These are phyloP conservation scores for Aspergillus caelatus DNA, from an alignment of 2,329 filamentous ascomycete genomes.

Conservation along the genomic window DNA sequence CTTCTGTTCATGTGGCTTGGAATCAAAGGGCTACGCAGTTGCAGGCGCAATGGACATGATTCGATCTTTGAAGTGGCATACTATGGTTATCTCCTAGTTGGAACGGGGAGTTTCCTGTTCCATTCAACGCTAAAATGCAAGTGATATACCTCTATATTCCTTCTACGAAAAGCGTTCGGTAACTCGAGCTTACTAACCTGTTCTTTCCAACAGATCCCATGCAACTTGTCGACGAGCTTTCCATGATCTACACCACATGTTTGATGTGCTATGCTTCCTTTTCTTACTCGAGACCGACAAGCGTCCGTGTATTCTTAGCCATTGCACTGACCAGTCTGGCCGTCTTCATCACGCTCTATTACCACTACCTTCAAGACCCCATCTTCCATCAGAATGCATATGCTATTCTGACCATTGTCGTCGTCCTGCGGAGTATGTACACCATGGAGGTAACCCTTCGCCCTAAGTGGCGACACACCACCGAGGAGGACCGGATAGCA, in stretches of 20 bases:
- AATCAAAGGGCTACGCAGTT: constrained; percentile 73
- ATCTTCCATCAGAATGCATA: constrained; percentile 82
- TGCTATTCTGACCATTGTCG: constrained; percentile 68
- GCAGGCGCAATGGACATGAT: constrained; percentile 72
- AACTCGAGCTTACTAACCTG: constrained; percentile 21
- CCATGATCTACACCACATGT: constrained; percentile 73
- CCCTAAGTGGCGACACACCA: constrained; percentile 57
- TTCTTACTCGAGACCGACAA: constrained; percentile 63
- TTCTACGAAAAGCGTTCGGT: background rate
- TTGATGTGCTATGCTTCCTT: constrained; percentile 75
- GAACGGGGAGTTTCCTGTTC: constrained; percentile 64
- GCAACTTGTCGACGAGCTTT: constrained; percentile 71
- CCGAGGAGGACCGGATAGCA: constrained; percentile 48
- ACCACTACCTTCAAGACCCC: constrained; percentile 80
- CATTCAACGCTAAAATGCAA: constrained; percentile 66
- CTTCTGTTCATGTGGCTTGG: constrained; percentile 79
- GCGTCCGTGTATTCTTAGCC: constrained; percentile 58
- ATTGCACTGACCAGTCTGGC: constrained; percentile 58
- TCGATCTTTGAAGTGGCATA: constrained; percentile 72
- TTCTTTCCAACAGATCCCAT: constrained; percentile 58
- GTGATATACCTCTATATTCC: constrained; percentile 20
- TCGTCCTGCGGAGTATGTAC: constrained; percentile 74
- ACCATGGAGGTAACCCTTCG: constrained; percentile 72
- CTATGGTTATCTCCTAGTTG: constrained; percentile 63
- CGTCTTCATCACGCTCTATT: constrained; percentile 75